phyloP scores from a whole-genome alignment of 2,329 filamentous ascomycete genomes.

The Diaporthe batatas region DNA sequence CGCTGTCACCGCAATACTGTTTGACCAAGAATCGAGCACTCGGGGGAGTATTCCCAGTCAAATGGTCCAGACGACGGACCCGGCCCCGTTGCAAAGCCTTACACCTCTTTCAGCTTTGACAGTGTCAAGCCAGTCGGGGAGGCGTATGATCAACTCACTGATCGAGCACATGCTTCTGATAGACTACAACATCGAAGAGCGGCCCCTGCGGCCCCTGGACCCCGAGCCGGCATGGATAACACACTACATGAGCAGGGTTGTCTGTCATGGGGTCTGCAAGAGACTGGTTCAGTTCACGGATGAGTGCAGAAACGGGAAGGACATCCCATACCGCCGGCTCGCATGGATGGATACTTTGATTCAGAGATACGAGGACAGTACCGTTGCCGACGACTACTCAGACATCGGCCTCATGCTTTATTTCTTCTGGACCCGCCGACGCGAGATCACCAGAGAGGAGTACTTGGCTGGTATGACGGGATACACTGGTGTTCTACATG shows the following conservation, averaged over 20 bases:
- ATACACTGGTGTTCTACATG: slow-evolving; percentile 43
- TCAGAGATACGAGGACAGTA: background rate
- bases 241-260: background rate
- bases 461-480: slow-evolving; percentile 31
- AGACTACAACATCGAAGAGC: slow-evolving; percentile 19
- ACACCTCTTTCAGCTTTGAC: background rate
- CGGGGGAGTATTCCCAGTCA: background rate
- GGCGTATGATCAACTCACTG: background rate
- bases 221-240: background rate
- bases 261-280: background rate
- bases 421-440: slow-evolving; percentile 37
- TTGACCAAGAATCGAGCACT: background rate
- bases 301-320: background rate
- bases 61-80: too few species aligned
- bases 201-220: background rate
- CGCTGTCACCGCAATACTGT: background rate
- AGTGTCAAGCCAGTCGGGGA: background rate
- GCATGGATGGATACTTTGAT: background rate
- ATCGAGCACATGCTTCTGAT: slow-evolving; percentile 27
- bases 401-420: slow-evolving; percentile 40
- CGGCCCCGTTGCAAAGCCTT: background rate
- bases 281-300: background rate
- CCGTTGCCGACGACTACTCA: slow-evolving; percentile 1
- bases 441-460: slow-evolving; percentile 1
- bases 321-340: background rate